A percentile compares a stretch with the other conserved stretches of the same genome.
Evolutionary conservation across 2,329 filamentous ascomycete genomes (phyloP).

Genomic region (Colletotrichum lupini): DNA sequence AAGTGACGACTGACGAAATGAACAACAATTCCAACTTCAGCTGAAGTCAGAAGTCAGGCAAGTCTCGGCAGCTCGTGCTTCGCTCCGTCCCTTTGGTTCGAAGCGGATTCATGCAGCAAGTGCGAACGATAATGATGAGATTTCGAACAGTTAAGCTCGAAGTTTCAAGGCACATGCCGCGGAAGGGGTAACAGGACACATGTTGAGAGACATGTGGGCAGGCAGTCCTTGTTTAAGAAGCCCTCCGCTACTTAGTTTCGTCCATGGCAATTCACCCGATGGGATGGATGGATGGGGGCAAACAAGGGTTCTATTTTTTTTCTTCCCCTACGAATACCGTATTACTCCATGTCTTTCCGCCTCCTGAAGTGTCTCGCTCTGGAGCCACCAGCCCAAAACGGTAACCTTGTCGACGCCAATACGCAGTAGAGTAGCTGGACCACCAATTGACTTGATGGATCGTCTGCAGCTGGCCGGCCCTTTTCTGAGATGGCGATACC

Average conservation of each 20-base stretch:
- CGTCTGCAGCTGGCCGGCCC: not conserved
- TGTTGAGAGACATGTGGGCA: conserved; percentile 1
- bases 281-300: conserved; percentile 5
- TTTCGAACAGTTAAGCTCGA: not conserved
- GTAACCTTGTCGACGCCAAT: not conserved
- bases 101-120: not conserved
- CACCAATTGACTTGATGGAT: not conserved
- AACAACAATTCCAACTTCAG: not conserved
- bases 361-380: conserved; percentile 7
- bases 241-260: not conserved
- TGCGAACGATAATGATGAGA: not conserved
- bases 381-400: conserved; percentile 2
- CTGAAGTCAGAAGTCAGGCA: conserved; percentile 9
- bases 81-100: conserved; percentile 1
- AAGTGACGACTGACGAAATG: not conserved
- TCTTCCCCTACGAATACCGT: not conserved
- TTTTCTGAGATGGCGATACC: not conserved
- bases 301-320: not conserved
- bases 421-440: too few relatives aligned
- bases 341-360: not conserved
- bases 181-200: conserved; percentile 4
- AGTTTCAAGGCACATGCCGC: not conserved
- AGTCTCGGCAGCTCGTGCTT: conserved; percentile 17
- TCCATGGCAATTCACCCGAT: not conserved
- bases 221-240: not conserved